A percentile compares a stretch with the other conserved stretches of the same genome.
Evolutionary conservation across 495 filamentous ascomycete species (phyloP).

Genomic region (Penicillium robsamsonii): DNA sequence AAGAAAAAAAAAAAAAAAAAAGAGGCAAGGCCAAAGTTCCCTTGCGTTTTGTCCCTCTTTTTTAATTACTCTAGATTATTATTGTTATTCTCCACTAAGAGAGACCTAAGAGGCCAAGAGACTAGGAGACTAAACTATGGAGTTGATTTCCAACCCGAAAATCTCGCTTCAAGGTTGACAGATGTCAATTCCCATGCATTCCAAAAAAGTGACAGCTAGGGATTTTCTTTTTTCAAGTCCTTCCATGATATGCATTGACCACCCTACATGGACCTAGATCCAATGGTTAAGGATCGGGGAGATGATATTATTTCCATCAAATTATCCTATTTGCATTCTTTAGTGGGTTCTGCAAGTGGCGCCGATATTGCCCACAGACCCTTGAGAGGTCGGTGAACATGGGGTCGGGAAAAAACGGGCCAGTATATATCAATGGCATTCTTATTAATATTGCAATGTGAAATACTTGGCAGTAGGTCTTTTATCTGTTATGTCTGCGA

Average conservation of each 20-base stretch:
- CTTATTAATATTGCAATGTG: not conserved
- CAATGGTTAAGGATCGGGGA: not conserved
- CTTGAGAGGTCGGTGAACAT: conserved; percentile 15
- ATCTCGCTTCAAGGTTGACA: conserved; percentile 3
- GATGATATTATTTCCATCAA: conserved; percentile 1
- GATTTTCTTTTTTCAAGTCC: not conserved
- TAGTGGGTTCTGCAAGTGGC: conserved; percentile 11
- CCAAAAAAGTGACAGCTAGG: not conserved
- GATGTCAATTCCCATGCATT: conserved; percentile 6
- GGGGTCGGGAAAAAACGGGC: conserved; percentile 13
- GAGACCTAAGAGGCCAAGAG: not conserved
- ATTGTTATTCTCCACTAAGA: not conserved
- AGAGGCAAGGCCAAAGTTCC: not conserved
- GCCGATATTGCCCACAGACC: conserved; percentile 10
- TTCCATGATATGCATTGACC: conserved; percentile 9
- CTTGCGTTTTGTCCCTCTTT: not conserved
- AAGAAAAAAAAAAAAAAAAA: not conserved
- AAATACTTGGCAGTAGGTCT: not conserved
- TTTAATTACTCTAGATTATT: not conserved
- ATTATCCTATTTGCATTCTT: conserved; percentile 1
- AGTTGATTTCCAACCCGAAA: not conserved
- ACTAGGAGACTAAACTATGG: not conserved
- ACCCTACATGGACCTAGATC: conserved; percentile 3
- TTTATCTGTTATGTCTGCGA: not conserved
- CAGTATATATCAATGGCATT: not conserved